Percentiles rank a stretch among this genome's conserved stretches.
These are phyloP conservation scores for Wolfiporia cocos DNA, from an alignment of 1,284 basidiomycete species.

Conservation along the genomic window DNA sequence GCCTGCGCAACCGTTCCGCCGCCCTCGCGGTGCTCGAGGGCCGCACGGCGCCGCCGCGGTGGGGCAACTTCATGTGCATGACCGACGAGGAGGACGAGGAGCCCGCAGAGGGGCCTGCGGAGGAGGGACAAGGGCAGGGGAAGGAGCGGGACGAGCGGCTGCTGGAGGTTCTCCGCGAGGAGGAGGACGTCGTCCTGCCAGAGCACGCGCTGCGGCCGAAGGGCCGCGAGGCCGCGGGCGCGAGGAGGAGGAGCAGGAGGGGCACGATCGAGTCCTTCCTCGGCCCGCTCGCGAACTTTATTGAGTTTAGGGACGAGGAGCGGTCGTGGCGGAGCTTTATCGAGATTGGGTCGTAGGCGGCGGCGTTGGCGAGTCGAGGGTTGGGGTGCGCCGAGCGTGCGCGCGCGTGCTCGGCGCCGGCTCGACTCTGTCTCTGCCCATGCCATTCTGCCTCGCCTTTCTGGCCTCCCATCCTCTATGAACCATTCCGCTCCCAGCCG, in stretches of 20 bases:
- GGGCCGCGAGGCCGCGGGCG: neutral
- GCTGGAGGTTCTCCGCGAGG: slow-evolving; percentile 22
- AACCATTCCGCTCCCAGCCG: too few relatives aligned
- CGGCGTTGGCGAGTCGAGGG: too few relatives aligned
- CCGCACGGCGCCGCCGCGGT: slow-evolving; percentile 29
- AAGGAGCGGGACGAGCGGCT: slow-evolving; percentile 16
- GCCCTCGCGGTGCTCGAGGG: slow-evolving; percentile 63
- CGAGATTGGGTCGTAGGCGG: slow-evolving; percentile 39
- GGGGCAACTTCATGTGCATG: slow-evolving; percentile 69
- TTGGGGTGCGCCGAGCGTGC: too few relatives aligned
- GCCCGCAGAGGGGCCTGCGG: slow-evolving; percentile 10
- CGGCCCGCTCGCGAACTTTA: slow-evolving; percentile 50
- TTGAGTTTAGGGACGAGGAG: slow-evolving; percentile 53
- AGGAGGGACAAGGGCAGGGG: slow-evolving; percentile 3
- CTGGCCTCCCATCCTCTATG: too few relatives aligned
- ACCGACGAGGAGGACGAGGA: slow-evolving; percentile 53
- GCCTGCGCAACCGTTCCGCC: slow-evolving; percentile 34
- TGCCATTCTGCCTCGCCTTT: too few relatives aligned
- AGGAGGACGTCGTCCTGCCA: slow-evolving; percentile 28
- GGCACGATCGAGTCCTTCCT: slow-evolving; percentile 39
- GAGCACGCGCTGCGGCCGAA: neutral
- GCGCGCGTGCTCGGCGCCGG: too few relatives aligned
- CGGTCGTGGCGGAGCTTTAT: slow-evolving; percentile 54
- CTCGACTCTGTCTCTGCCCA: too few relatives aligned
- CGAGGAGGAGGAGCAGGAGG: slow-evolving; percentile 21